Base-by-base conservation (phyloP, 768 basidiomycete species). In the Termitomyces sp. region DNA sequence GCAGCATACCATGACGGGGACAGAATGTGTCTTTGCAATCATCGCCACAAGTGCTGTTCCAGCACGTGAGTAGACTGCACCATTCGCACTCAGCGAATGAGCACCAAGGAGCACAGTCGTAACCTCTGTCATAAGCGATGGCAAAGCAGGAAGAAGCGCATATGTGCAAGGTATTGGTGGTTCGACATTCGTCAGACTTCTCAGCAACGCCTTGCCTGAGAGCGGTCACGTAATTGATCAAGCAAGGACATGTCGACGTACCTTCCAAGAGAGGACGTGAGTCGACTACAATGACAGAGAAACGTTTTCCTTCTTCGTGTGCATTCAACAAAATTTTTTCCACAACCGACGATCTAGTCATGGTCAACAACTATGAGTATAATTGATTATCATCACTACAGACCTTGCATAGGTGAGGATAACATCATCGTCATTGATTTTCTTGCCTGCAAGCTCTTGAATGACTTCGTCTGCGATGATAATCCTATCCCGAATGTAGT, bases 1-100 rank as follows among this genome's bases (percentile, higher is more conserved):
- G 66, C 95, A 97, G 63, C 95, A 98, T 27, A 97, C 94, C 37
- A 99, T 85, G 7, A 98, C 95, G 5, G 97, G 96, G 0, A 98
- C 89, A 24, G 86, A 87, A 66, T 89, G 83, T 49, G 85, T 84
- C 71, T 92, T 93, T 1, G 93, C 92, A 81, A 98, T 87, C 95
- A 98, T 96, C 1, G 95, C 93, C 6, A 98, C 93, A 65, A 95
- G 81, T 0, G 96, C 96, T 4, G 95, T 98, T 30, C 97, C 97
- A 0, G 95, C 93, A 53, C 97, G 83, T 12, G 94, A 91, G 70
- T 90, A 96, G 3, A 98, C 91, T 2, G 93, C 86, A 8, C 97
- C 97, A 62, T 99, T 97, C 3, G 95, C 88, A 68, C 95, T 91
- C 7, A 99, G 80, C 7, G 97, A 93, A 65, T 98, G 94, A 2